phyloP scores from a whole-genome alignment of 192 early-diverging fungal species.

The Backusella morwellensis region DNA sequence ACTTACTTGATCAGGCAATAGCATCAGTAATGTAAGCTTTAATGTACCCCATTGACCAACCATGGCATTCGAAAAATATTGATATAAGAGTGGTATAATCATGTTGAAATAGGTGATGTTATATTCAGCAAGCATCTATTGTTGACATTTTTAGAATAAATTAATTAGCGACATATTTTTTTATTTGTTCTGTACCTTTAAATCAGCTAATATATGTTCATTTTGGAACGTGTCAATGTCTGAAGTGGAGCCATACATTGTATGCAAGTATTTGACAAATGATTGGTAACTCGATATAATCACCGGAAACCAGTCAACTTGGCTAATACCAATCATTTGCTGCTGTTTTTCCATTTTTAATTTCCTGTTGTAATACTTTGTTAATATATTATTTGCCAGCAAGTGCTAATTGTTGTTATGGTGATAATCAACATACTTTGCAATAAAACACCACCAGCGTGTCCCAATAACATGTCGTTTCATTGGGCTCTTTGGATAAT shows the following conservation, averaged over 20 bases:
- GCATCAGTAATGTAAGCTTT: constrained; percentile 10
- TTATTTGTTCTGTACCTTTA: not conserved
- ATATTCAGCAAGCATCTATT: constrained; percentile 18
- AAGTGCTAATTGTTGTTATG: not conserved
- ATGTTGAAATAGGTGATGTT: constrained; percentile 12
- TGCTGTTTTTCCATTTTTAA: not conserved
- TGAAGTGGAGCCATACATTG: not conserved
- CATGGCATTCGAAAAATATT: not conserved
- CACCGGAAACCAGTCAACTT: not conserved
- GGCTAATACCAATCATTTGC: not conserved
- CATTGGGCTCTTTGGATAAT: constrained; percentile 2
- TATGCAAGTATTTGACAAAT: constrained; percentile 5
- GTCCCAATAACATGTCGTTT: constrained; percentile 24
- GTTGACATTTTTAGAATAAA: not conserved
- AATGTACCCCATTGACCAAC: constrained; percentile 1
- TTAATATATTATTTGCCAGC: not conserved
- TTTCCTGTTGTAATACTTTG: not conserved
- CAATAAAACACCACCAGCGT: constrained; percentile 34
- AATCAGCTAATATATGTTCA: constrained; percentile 10
- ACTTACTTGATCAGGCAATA: constrained; percentile 24
- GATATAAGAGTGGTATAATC: constrained; percentile 8
- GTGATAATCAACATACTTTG: constrained; percentile 14
- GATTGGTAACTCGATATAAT: constrained; percentile 3
- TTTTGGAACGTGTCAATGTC: not conserved
- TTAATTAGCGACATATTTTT: no score